Evolutionary conservation across 352 stramenopile species (phyloP), one percentile per base, ranked within the genome.

Genomic region (Blastocystis sp.): DNA sequence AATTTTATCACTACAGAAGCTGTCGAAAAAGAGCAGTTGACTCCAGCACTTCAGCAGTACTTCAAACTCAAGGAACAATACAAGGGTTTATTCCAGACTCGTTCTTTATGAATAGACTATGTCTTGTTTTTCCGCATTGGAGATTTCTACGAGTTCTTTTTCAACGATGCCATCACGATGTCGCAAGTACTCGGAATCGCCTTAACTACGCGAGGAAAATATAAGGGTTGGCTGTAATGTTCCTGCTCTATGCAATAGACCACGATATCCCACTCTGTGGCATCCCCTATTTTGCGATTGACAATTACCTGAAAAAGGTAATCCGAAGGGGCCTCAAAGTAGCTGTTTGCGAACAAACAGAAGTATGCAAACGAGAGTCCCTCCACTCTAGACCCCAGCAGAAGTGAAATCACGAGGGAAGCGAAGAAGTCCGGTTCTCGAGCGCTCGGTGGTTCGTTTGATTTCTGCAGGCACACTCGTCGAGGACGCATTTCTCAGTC

Each of bases 61-160:
- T 80, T 80, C 37, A 62, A 37, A 63, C 55, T 80, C 54, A 80
- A 80, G 34, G 70, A 61, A 39, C 70, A 80, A 64, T 80, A 80
- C 45, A 80, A 80, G 45, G 70, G 70, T 80, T 61, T 7, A 41
- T 29, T 3, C 45, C 23, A 23, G 23, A 6, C 11, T 18, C 7
- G 26, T 23, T 11, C 4, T 47, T 37, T 41, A 87, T 6, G 47
- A n/a, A 45, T 77, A 87, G 79, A 90, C 20, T 89, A 91, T 82
- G 41, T 91, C 15, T 56, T 91, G 43, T 79, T 91, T 0, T 91
- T 91, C 26, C 89, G 89, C 29, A 79, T 91, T 68, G 89, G 89
- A 63, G 89, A 91, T 45, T 91, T 91, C 26, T 91, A 90, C 45
- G 89, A 91, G 43, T 89, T 76, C 79, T 91, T 91, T 47, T 90